Base-by-base conservation (phyloP, 202 grass and related monocot genomes). In the Zoysia matrella region DNA sequence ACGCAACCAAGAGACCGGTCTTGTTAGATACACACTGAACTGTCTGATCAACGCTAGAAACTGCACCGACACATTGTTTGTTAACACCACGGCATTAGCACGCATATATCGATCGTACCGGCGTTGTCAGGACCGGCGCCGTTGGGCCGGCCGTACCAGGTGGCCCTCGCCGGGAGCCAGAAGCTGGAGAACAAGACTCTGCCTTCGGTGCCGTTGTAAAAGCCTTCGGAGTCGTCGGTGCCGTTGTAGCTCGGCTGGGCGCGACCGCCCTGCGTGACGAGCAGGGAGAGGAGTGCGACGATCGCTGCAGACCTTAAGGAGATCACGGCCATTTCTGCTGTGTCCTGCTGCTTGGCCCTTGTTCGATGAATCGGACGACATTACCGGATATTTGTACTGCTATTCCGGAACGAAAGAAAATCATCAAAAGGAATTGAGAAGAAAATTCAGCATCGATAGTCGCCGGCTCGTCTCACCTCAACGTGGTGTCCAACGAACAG, bases 291-390 rank as follows among this genome's bases (percentile, higher is more conserved):
- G 50, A 81, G 40, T 11, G 6, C 76, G 11, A 11, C 67, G 18
- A 81, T 58, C 1, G 71, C 76, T 1, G 8, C 15, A 6, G 53
- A 50, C 70, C 73, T 74, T 53, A 50, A 36, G 4, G 52, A 74
- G 47, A 80, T 39, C 40, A 5, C 64, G 11, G 65, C 87, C 87
- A 81, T 85, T 44, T 58, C 51, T 47, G 51, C 41, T 18, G n/a
- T 18, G 16, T 9, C 18, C 18, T 8, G 2, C 8, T 16, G 8
- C 58, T 22, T 18, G 40, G 71, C 40, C 58, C 13, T 57, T 57
- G 65, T 39, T 42, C n/a, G 76, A 79, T 15, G 9, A 0, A 8
- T 57, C 72, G 22, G 7, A 40, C 22, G 22, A 8, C 22, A 30
- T 30, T 30, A 30, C 22, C 22, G 22, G 22, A 30, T 30, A 30